Evolutionary conservation across 805 yeast species (phyloP).

Genomic region (Myxozyma melibiosi): DNA sequence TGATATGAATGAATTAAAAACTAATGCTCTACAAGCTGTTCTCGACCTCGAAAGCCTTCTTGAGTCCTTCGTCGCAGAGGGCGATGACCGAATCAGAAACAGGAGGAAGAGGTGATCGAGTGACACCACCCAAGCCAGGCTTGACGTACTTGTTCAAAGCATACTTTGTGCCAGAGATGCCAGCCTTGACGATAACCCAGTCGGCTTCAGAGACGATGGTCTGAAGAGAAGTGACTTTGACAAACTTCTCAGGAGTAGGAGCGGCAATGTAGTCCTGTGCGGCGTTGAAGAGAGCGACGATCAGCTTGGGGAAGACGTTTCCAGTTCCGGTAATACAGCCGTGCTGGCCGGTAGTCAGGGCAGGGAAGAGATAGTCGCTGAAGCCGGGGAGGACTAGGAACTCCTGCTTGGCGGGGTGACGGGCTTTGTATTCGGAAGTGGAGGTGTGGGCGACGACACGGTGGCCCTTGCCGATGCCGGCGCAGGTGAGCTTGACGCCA

Average conservation of each 20-base stretch:
- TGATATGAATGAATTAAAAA: not conserved
- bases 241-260: slow-evolving; percentile 40
- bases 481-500: slow-evolving; percentile 44
- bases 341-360: slow-evolving; percentile 49
- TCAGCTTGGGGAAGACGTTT: slow-evolving; percentile 56
- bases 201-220: slow-evolving; percentile 50
- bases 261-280: slow-evolving; percentile 13
- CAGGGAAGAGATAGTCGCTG: slow-evolving; percentile 55
- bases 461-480: slow-evolving; percentile 53
- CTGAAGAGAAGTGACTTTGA: slow-evolving; percentile 47
- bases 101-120: slow-evolving; percentile 29
- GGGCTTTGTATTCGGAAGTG: slow-evolving; percentile 39
- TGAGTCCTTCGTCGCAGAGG: slow-evolving; percentile 14
- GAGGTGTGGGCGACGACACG: slow-evolving; percentile 48
- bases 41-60: slow-evolving; percentile 20
- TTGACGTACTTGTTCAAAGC: slow-evolving; percentile 27
- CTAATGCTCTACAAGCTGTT: slow-evolving; percentile 10
- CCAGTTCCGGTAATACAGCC: slow-evolving; percentile 59
- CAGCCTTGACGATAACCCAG: slow-evolving; percentile 38
- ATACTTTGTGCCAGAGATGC: slow-evolving; percentile 35
- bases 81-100: slow-evolving; percentile 12
- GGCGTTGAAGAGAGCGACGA: slow-evolving; percentile 43
- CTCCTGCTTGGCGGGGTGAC: slow-evolving; percentile 39
- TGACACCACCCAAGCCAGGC: slow-evolving; percentile 29
- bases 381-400: slow-evolving; percentile 54